phyloP scores from a whole-genome alignment of 2,329 filamentous ascomycete genomes.

The Verticillium nubilum region DNA sequence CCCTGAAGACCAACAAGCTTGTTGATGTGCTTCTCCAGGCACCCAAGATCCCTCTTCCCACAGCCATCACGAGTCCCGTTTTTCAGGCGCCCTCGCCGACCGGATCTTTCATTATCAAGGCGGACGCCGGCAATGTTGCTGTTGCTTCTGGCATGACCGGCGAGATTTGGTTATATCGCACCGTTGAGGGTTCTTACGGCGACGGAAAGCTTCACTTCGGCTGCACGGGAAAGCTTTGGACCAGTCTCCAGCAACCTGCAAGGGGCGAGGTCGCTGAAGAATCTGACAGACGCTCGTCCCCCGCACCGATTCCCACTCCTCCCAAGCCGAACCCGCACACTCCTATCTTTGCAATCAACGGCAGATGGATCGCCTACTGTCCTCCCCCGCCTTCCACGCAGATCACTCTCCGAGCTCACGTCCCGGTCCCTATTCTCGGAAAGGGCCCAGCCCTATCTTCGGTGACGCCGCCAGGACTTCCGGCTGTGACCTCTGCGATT shows the following conservation, averaged over 20 bases:
- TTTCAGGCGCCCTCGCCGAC: constrained; percentile 65
- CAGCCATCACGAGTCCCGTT: constrained; percentile 54
- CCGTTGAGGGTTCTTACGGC: constrained; percentile 32
- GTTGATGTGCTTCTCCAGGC: constrained; percentile 71
- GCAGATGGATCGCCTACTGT: constrained; percentile 73
- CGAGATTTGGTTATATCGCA: constrained; percentile 75
- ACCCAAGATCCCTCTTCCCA: constrained; percentile 54
- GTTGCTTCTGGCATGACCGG: constrained; percentile 79
- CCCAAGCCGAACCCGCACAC: constrained; percentile 43
- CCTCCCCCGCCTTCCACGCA: constrained; percentile 68
- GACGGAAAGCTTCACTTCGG: constrained; percentile 41
- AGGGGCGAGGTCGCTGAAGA: constrained; percentile 44
- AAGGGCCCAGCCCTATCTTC: constrained; percentile 52
- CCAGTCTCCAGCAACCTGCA: constrained; percentile 63
- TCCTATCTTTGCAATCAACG: constrained; percentile 63
- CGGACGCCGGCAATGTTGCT: constrained; percentile 65
- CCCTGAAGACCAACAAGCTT: constrained; percentile 66
- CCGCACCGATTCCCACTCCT: constrained; percentile 20
- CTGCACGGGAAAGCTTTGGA: constrained; percentile 91
- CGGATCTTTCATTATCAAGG: constrained; percentile 69
- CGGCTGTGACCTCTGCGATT: constrained; percentile 59
- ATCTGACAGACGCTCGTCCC: constrained; percentile 31
- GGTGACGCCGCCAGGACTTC: constrained; percentile 64
- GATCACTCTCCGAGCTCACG: constrained; percentile 61
- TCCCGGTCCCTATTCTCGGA: constrained; percentile 50